Base-by-base conservation (phyloP, 225 moss, liverwort and hornwort species). In the Pseudoscleropodium purum region DNA sequence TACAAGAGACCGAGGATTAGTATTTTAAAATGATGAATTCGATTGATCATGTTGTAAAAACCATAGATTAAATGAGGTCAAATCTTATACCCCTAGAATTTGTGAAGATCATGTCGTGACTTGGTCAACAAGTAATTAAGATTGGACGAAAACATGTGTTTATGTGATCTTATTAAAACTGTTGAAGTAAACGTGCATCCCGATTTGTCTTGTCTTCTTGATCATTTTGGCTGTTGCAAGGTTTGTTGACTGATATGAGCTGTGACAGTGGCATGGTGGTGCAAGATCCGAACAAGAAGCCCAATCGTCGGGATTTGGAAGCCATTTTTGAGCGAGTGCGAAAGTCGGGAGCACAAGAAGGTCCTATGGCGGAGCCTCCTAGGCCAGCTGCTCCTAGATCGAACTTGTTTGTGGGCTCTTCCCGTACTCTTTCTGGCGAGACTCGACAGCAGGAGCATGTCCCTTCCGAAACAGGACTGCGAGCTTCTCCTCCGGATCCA, bases 181-280 rank as follows among this genome's bases (percentile, higher is more conserved):
- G 39, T 64, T 56, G 15, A 13, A 16, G 29, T 31, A 10, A 6
- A 33, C 78, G 11, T 54, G 33, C 25, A 19, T 1, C 2, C 19
- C 19, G 37, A 17, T 68, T 66, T 79, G 54, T 52, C 41, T 66
- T 79, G 54, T 52, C 41, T 79, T 65, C 36, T 25, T 26, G 26
- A 39, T 33, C 15, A 15, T 66, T 61, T 83, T 83, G 63, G 37
- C 49, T 66, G 74, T 43, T 43, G 31, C 15, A 51, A 74, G 65
- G 15, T 81, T 81, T 69, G 64, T 39, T 36, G 79, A 77, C 87
- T 90, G 85, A 89, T 84, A 31, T 87, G 88, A 69, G 64, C 19
- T 59, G 63, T 75, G 89, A 87, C 94, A 98, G 98, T 94, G 96
- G 98, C 79, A 98, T 97, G 98, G 97, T 98, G 94, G 98, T 98